Evolutionary conservation across 352 stramenopile genomes (phyloP).

Genomic region (Globisporangium rhizosaccharum): DNA sequence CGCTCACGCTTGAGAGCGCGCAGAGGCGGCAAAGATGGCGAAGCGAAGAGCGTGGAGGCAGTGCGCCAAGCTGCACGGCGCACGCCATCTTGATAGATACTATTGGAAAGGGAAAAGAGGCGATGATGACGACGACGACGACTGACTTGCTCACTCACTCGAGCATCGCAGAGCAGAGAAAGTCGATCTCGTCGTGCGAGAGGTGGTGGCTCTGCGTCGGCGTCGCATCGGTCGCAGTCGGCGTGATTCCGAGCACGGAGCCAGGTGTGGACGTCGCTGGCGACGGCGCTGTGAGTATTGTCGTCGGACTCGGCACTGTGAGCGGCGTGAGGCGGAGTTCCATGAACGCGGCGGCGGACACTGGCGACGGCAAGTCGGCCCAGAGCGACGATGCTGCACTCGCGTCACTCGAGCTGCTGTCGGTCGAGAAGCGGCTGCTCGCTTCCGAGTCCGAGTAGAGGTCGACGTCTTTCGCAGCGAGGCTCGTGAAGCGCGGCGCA

Average conservation of each 20-base stretch:
- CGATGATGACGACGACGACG: not conserved
- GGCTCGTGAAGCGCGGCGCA: conserved; percentile 16
- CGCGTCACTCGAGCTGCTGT: conserved; percentile 37
- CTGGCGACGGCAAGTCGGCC: conserved; percentile 35
- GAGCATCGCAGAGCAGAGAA: conserved; percentile 78
- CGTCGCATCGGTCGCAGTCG: conserved; percentile 1
- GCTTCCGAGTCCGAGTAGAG: conserved; percentile 75
- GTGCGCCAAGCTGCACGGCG: too few relatives aligned
- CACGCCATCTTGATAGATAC: conserved; percentile 6
- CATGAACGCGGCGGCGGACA: conserved; percentile 14
- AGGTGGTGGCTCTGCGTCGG: conserved; percentile 32
- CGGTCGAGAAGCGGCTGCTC: conserved; percentile 43
- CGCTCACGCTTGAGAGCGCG: too few relatives aligned
- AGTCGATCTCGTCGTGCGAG: conserved; percentile 83
- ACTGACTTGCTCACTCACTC: conserved; percentile 30
- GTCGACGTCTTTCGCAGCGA: conserved; percentile 34
- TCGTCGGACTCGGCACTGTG: conserved; percentile 12
- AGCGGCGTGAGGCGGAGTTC: conserved; percentile 9
- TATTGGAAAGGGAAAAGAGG: not conserved
- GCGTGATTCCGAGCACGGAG: conserved; percentile 9
- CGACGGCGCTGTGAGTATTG: conserved; percentile 15
- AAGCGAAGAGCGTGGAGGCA: not conserved
- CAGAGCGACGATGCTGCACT: conserved; percentile 46
- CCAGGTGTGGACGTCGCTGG: conserved; percentile 7
- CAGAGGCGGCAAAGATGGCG: not conserved